phyloP scores from a whole-genome alignment of 495 filamentous ascomycete species.

The Hypoxylon intermedium region DNA sequence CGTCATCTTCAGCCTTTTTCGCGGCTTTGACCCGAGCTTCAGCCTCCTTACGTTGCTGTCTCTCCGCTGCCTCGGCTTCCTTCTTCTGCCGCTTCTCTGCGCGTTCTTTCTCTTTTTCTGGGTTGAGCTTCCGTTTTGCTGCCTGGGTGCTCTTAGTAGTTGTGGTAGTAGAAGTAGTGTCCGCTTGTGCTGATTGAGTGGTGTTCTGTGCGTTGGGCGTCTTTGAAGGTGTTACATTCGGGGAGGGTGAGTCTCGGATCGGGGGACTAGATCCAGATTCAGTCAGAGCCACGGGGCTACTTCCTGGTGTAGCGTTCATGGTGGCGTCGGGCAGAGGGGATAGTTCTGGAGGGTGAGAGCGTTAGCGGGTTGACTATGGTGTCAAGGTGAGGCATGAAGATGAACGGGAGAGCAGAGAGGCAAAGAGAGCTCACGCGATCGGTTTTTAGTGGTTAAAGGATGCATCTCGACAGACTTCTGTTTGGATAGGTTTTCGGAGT shows the following conservation, averaged over 20 bases:
- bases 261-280: constrained; percentile 48
- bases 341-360: constrained; percentile 6
- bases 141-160: constrained; percentile 13
- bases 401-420: no score
- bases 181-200: no score
- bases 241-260: constrained; percentile 38
- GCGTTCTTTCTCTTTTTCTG: constrained; percentile 63
- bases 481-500: constrained; percentile 19
- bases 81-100: constrained; percentile 62
- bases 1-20: constrained; percentile 45
- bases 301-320: constrained; percentile 35
- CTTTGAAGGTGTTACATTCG: constrained; percentile 34
- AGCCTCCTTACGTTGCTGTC: constrained; percentile 51
- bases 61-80: constrained; percentile 57
- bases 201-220: constrained; percentile 6
- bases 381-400: no score
- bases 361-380: background rate
- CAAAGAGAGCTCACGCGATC: constrained; percentile 25
- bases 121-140: constrained; percentile 29
- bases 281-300: constrained; percentile 43
- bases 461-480: constrained; percentile 15
- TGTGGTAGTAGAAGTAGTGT: constrained; percentile 9
- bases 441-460: constrained; percentile 5
- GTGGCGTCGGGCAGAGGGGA: constrained; percentile 3
- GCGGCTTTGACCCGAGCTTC: constrained; percentile 51